phyloP scores from a whole-genome alignment of 441 rosid species.

The Syzygium malaccense region DNA sequence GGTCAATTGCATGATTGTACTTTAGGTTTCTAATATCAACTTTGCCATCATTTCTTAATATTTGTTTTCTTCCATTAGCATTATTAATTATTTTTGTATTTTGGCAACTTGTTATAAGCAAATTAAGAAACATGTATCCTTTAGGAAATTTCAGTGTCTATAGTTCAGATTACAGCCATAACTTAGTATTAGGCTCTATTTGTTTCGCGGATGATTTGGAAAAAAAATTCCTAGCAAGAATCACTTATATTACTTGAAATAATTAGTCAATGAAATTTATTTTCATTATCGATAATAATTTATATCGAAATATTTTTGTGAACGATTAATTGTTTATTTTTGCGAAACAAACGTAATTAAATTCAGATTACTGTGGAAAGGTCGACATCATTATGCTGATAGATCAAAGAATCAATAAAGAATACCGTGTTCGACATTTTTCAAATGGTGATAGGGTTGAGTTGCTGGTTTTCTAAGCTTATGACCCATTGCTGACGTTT shows the following conservation, averaged over 20 bases:
- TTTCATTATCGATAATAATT: background rate
- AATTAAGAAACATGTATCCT: background rate
- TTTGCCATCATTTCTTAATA: background rate
- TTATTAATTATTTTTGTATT: background rate
- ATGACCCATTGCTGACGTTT: background rate
- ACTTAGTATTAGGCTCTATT: background rate
- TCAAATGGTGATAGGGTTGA: background rate
- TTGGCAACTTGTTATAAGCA: background rate
- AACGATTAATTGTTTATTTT: background rate
- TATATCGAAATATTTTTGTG: accelerated
- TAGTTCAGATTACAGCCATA: background rate
- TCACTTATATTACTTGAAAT: background rate
- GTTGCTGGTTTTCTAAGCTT: background rate
- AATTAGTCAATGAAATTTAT: background rate
- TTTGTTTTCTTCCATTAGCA: background rate
- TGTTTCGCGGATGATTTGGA: background rate
- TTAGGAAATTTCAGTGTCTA: background rate
- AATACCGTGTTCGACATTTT: background rate
- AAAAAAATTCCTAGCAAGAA: background rate
- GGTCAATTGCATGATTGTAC: background rate
- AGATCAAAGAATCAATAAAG: background rate
- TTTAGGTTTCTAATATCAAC: background rate
- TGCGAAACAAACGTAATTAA: accelerated
- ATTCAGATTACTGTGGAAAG: background rate
- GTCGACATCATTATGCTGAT: background rate